phyloP scores from a whole-genome alignment of 2,329 filamentous ascomycete genomes.

The Akanthomyces lecanii region DNA sequence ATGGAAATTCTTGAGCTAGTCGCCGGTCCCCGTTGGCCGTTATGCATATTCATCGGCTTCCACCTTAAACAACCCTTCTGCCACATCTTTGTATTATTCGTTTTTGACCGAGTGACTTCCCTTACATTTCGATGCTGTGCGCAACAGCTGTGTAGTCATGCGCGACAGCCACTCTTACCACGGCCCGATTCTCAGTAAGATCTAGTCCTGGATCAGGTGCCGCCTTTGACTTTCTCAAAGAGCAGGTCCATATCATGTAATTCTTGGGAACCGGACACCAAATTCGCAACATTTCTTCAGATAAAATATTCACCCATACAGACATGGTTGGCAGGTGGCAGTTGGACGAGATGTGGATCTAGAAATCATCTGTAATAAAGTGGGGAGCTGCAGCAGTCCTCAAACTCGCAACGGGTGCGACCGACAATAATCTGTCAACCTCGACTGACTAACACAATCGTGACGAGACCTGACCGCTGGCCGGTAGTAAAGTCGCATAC shows the following conservation, averaged over 20 bases:
- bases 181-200: too few species aligned
- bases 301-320: background rate
- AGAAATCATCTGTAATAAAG: background rate
- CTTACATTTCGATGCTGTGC: too few species aligned
- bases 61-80: too few species aligned
- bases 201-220: too few species aligned
- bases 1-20: background rate
- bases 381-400: background rate
- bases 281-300: background rate
- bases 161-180: too few species aligned
- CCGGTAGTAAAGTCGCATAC: background rate
- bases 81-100: too few species aligned
- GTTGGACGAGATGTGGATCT: background rate
- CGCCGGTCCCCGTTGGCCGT: background rate
- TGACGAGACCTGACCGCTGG: background rate
- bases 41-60: background rate
- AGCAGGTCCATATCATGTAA: too few species aligned
- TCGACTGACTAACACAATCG: background rate
- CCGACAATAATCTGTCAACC: background rate
- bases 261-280: too few species aligned
- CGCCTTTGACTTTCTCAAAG: too few species aligned
- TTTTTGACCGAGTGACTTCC: too few species aligned
- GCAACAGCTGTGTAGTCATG: too few species aligned
- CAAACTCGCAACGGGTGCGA: background rate
- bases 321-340: background rate